phyloP scores from a whole-genome alignment of 805 yeast genomes.

The Suhomyces xylopsoci region DNA sequence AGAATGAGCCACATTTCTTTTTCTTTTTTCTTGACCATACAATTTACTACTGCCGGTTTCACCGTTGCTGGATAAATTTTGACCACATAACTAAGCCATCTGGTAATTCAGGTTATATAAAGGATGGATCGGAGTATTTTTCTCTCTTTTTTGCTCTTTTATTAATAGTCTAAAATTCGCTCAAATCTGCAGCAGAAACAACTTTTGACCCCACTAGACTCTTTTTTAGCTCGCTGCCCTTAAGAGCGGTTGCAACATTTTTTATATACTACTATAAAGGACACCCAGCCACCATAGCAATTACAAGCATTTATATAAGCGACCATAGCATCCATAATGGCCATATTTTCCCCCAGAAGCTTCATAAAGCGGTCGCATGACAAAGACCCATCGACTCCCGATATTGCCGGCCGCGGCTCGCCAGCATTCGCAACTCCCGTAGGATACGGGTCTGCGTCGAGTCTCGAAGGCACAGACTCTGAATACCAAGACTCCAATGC shows the following conservation, averaged over 20 bases:
- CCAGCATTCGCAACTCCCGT: background rate
- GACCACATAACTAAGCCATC: background rate
- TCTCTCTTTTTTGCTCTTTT: background rate
- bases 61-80: background rate
- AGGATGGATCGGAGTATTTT: background rate
- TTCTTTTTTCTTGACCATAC: background rate
- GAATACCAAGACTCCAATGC: background rate
- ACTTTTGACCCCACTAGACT: background rate
- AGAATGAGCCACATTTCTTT: background rate
- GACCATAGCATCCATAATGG: background rate
- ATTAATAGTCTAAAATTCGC: background rate
- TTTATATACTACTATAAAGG: background rate
- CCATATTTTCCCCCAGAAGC: constrained; percentile 1
- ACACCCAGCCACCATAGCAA: background rate
- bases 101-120: background rate
- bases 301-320: background rate
- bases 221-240: background rate
- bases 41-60: background rate
- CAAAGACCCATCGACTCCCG: background rate
- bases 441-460: background rate
- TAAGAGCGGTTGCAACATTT: background rate
- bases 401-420: background rate
- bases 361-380: background rate
- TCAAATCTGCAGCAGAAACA: background rate
- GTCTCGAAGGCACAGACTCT: background rate